phyloP scores from a whole-genome alignment of 116 monocot genomes.

The Phalaenopsis hybrid region DNA sequence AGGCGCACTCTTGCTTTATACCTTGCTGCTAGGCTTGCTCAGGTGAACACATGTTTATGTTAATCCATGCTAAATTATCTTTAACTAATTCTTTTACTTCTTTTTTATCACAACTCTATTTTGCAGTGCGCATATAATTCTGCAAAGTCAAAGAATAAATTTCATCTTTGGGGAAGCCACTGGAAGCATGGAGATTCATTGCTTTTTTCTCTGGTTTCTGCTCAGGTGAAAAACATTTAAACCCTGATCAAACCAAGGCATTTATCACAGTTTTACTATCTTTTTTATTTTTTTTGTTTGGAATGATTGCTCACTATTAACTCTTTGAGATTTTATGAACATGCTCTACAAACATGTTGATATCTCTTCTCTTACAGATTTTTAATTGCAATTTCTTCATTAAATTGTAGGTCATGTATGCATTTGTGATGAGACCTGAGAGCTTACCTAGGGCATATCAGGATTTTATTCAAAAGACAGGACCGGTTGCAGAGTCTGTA shows the following conservation, averaged over 20 bases:
- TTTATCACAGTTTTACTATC: not conserved
- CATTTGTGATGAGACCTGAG: conserved; percentile 95
- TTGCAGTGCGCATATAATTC: conserved; percentile 93
- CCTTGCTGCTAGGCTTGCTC: conserved; percentile 86
- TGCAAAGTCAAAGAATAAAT: conserved; percentile 93
- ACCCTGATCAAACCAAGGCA: not conserved
- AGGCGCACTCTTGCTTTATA: conserved; percentile 93
- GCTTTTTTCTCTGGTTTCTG: conserved; percentile 82
- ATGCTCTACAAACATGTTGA: not conserved
- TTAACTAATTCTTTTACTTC: conserved; percentile 2
- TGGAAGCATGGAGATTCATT: conserved; percentile 97
- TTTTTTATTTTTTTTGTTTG: too few species aligned
- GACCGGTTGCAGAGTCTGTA: conserved; percentile 86
- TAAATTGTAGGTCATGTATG: conserved; percentile 86
- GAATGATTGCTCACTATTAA: too few species aligned
- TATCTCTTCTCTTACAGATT: conserved; percentile 1
- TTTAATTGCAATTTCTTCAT: conserved; percentile 1
- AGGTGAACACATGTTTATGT: conserved; percentile 31
- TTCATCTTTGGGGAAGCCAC: conserved; percentile 96
- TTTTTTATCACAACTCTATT: conserved; percentile 5
- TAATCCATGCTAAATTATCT: conserved; percentile 5
- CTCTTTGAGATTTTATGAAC: not conserved
- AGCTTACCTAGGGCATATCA: conserved; percentile 94
- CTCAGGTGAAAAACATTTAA: conserved; percentile 57
- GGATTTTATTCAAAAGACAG: conserved; percentile 97